Evolutionary conservation across 2,329 filamentous ascomycete genomes (phyloP), one percentile per base, ranked within the genome.

Genomic region (Pseudonectria buxi): DNA sequence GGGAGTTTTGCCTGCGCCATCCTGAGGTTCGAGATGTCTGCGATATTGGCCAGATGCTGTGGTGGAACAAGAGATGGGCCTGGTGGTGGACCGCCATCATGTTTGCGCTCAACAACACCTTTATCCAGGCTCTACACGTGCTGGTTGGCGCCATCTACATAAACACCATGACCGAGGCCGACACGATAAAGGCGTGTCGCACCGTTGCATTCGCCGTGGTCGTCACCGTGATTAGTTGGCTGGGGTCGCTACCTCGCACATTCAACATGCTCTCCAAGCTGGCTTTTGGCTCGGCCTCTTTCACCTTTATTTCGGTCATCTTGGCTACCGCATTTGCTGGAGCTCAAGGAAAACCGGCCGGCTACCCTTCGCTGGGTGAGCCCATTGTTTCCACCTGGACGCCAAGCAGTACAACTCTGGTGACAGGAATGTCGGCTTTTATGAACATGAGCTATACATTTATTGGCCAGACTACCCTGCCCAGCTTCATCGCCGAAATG

Each of bases 401-500:
- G 0, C 61, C 78, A 6, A 59, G 68, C 3, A 76, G 79, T 18
- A 92, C 86, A 0, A 83, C 82, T 0, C 94, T 94, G 46, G 84
- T 94, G 1, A 67, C 72, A 3, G 88, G 81, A 10, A 81, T 94
- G 71, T 86, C 79, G 33, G 89, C 88, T 0, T 95, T 95, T 61
- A 72, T 95, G 59, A 95, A 95, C 61, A 95, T 95, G 56, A 86
- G 81, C 62, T 95, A 95, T 58, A 95, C 89, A 0, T 94, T 95
- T 55, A 94, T 95, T 47, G 89, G 89, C 0, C 89, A 95, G 57
- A 94, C 94, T 50, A 94, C 88, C 0, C 72, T 95, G 7, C 89
- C 89, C 0, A 89, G 83, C 48, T 95, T 95, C 65, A 95, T 95
- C 44, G 88, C 89, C 3, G 89, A 95, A 61, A 95, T 95, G 89